Evolutionary conservation across 495 filamentous ascomycete genomes (phyloP).

Genomic region (Daldinia grandis): DNA sequence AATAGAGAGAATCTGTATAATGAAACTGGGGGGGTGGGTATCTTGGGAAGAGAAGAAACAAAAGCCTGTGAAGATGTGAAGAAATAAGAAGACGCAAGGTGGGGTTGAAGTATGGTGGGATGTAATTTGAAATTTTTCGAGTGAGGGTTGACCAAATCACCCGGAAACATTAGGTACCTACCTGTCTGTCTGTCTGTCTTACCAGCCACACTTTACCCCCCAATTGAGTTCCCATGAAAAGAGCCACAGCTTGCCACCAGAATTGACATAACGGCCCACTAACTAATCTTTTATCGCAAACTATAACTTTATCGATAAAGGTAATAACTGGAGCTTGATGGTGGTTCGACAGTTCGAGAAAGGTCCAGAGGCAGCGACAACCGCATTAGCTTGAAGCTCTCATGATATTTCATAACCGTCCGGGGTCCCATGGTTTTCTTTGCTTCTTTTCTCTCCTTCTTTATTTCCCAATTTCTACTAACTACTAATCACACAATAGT

Average conservation of each 20-base stretch:
- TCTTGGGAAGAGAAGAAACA: slow-evolving; percentile 39
- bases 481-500: neutral
- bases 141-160: slow-evolving; percentile 26
- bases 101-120: slow-evolving; percentile 40
- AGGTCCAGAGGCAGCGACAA: slow-evolving; percentile 28
- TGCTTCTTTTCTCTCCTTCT: slow-evolving; percentile 13
- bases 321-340: slow-evolving; percentile 26
- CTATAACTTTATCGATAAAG: slow-evolving; percentile 27
- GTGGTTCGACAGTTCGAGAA: slow-evolving; percentile 39
- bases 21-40: slow-evolving; percentile 38
- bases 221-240: neutral
- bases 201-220: slow-evolving; percentile 30
- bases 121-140: slow-evolving; percentile 39
- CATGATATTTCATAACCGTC: slow-evolving; percentile 31
- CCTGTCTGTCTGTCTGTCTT: no score
- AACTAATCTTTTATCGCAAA: slow-evolving; percentile 19
- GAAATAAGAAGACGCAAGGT: slow-evolving; percentile 44
- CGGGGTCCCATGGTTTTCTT: slow-evolving; percentile 9
- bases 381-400: slow-evolving; percentile 28
- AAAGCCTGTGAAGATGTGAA: slow-evolving; percentile 33
- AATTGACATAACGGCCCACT: neutral
- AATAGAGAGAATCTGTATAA: slow-evolving; percentile 31
- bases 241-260: slow-evolving; percentile 1
- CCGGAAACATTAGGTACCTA: slow-evolving; percentile 12
- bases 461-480: slow-evolving; percentile 4